Evolutionary conservation across 2,329 filamentous ascomycete genomes (phyloP).

Genomic region (Chlorencoelia australis): DNA sequence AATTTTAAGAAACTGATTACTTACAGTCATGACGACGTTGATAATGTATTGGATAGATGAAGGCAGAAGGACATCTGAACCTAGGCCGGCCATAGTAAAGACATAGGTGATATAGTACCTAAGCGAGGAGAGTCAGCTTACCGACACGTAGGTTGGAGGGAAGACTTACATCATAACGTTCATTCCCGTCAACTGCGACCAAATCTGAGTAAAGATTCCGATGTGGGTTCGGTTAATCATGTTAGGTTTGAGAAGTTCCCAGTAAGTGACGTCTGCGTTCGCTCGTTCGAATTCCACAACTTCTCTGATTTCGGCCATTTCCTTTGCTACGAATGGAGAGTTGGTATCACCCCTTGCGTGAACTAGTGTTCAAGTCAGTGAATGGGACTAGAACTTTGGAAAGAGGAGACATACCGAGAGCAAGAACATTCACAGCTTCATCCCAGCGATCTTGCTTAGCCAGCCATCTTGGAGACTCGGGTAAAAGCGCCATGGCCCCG

Average conservation of each 20-base stretch:
- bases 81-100: slow-evolving; percentile 61
- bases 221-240: slow-evolving; percentile 67
- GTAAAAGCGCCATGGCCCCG: slow-evolving; percentile 48
- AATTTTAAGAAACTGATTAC: too few species aligned
- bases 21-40: slow-evolving; percentile 72
- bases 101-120: slow-evolving; percentile 39
- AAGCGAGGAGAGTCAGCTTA: neutral
- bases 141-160: slow-evolving; percentile 45
- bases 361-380: slow-evolving; percentile 32
- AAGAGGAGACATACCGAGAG: slow-evolving; percentile 10
- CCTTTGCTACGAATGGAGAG: slow-evolving; percentile 54
- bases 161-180: slow-evolving; percentile 60
- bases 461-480: slow-evolving; percentile 54
- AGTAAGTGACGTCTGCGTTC: slow-evolving; percentile 58
- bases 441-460: slow-evolving; percentile 53
- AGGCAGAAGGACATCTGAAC: slow-evolving; percentile 49
- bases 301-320: slow-evolving; percentile 63
- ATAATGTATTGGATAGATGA: slow-evolving; percentile 68
- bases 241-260: slow-evolving; percentile 62
- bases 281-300: slow-evolving; percentile 67
- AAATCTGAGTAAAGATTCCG: slow-evolving; percentile 64
- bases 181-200: slow-evolving; percentile 69
- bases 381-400: neutral
- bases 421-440: slow-evolving; percentile 36
- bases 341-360: slow-evolving; percentile 56